phyloP scores from a whole-genome alignment of 2,329 filamentous ascomycete genomes.

The Botrytis medusae region DNA sequence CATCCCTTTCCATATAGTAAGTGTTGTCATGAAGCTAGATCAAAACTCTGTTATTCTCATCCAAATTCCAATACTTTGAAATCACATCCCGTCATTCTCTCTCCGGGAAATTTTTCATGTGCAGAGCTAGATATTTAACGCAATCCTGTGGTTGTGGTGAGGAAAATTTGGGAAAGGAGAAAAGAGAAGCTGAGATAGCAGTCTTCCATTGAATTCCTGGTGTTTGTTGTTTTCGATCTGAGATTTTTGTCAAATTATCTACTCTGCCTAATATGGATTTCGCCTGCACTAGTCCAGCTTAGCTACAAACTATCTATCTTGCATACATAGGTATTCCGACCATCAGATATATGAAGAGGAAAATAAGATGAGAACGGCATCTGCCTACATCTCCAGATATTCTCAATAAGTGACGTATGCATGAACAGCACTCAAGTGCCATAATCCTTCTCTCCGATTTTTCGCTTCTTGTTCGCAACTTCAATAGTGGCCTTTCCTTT shows the following conservation, averaged over 20 bases:
- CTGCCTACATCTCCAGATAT: background rate
- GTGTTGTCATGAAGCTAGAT: background rate
- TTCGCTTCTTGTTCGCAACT: slow-evolving; percentile 22
- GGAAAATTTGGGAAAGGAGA: background rate
- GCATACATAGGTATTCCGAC: background rate
- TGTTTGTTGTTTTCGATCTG: background rate
- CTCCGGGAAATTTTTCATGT: background rate
- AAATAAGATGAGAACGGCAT: background rate
- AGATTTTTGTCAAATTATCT: background rate
- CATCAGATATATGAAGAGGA: background rate
- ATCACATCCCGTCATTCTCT: background rate
- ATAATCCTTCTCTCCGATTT: slow-evolving; percentile 38
- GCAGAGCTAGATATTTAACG: background rate
- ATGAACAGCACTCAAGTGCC: slow-evolving; percentile 27
- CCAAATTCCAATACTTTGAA: background rate
- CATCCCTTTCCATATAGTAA: background rate
- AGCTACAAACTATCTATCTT: background rate
- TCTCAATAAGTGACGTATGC: too few species aligned
- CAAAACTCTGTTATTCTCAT: background rate
- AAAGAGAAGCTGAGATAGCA: background rate
- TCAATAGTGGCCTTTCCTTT: slow-evolving; percentile 25
- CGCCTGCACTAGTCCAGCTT: too few species aligned
- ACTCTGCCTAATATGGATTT: background rate
- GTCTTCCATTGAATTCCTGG: background rate
- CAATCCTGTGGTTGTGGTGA: background rate